Base-by-base conservation (phyloP, 179 eudicot species). In the Camellia oleifera region DNA sequence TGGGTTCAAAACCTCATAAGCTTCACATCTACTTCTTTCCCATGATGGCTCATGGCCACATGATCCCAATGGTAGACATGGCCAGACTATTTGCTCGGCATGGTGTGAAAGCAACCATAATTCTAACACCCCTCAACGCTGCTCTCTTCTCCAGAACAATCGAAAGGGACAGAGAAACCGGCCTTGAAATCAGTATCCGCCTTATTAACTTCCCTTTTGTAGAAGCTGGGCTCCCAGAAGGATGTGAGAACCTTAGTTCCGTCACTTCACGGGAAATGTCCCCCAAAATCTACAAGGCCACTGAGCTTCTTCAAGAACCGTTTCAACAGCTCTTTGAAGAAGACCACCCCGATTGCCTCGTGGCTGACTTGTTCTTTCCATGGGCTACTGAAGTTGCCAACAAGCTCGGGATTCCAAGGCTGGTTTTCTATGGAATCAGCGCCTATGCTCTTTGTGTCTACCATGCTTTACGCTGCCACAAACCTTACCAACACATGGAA, bases 321-420 rank as follows among this genome's bases (percentile, higher is more conserved):
- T 53, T 80, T 11, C 80, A 83, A 64, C 15, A 69, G 20, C 67
- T 83, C 20, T 8, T 80, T 2, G 45, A 45, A n/a, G 77, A 77
- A 53, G 80, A 75, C 2, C 67, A 71, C 12, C 90, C 91, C 3
- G 57, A 81, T 58, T 87, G 90, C 85, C 83, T 89, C 2, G 81
- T 85, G 44, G 83, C 85, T 0, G 90, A 89, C 64, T 42, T 73
- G 80, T 81, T 82, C 58, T 82, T 85, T 53, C 78, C 88, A 0
- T 85, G 91, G 88, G 81, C 88, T 4, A 74, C 77, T 63, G 83
- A 84, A 1, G 76, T 81, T 4, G 85, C 89, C 15, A 70, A 50
- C 7, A 85, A 80, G 75, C 70, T 80, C 63, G 71, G 80, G 17
- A 82, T 85, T 72, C 87, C 85, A 9, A 82, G 84, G 65, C 66